Evolutionary conservation across 2,329 filamentous ascomycete genomes (phyloP), one percentile per base, ranked within the genome.

Genomic region (Alternaria longipes): DNA sequence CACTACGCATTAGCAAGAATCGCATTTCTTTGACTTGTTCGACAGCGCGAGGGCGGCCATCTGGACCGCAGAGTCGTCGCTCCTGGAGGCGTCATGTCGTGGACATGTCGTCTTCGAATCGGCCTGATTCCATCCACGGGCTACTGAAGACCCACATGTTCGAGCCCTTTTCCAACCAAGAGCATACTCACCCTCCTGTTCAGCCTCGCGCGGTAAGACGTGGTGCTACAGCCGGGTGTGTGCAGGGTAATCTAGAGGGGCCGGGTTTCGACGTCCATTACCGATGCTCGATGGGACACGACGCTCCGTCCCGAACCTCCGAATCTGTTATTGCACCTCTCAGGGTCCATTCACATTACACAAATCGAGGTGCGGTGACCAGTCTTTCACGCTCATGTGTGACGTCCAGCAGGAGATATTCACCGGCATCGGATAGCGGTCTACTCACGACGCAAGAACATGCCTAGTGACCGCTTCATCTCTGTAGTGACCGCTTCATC

Each of bases 111-210:
- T 65, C 64, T 68, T 76, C 69, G 68, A 75, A 69, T 73, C 71
- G 68, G 73, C 63, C 66, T 63, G 58, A 54, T 74, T 74, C 66
- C 70, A 56, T 62, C 59, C 60, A 65, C 59, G 64, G 68, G 65
- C 60, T 40, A 67, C 62, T 62, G 62, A 59, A 60, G 62, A 59
- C 69, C 60, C 63, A 63, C 67, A 54, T 50, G 54, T 65, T 66
- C 59, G 55, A 61, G 26, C 45, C 55, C 60, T 20, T 40, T 63
- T 67, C 72, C 58, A 52, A 74, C 69, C 67, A 71, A 58, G 53
- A 58, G 46, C 64, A 54, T 47, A 60, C 56, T 62, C 59, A 47
- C 61, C 68, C 68, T 64, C 67, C 64, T 63, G 59, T 62, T 64
- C 72, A 72, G 70, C 72, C 69, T 69, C 63, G 63, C 46, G 54